A percentile compares a stretch with the other conserved stretches of the same genome.
phyloP scores from a whole-genome alignment of 2,329 filamentous ascomycete species.

The Chrysoporthe deuterocubensis region DNA sequence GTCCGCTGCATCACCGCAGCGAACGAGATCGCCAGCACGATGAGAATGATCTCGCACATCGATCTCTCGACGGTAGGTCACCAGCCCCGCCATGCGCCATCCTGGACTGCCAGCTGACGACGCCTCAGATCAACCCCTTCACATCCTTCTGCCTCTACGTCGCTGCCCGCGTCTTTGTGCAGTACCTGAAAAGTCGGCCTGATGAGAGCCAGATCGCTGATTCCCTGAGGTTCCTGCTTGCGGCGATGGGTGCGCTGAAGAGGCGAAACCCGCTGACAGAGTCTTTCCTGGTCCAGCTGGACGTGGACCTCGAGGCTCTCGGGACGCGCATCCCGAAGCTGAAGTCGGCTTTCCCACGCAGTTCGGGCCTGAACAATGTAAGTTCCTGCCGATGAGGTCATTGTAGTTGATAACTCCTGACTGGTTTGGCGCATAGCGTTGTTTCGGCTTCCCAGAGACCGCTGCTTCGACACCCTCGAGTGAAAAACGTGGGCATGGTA shows the following conservation, averaged over 20 bases:
- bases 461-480: conserved; percentile 16
- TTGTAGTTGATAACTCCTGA: background rate
- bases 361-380: conserved; percentile 51
- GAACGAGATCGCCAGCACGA: conserved; percentile 90
- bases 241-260: conserved; percentile 89
- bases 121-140: conserved; percentile 84
- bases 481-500: conserved; percentile 37
- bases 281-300: conserved; percentile 90
- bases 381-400: conserved; percentile 35
- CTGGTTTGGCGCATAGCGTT: conserved; percentile 5
- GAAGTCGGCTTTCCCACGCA: conserved; percentile 58
- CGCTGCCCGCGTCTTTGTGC: conserved; percentile 91
- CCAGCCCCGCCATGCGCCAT: background rate
- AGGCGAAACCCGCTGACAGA: conserved; percentile 88
- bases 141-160: conserved; percentile 96
- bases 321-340: conserved; percentile 64
- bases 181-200: conserved; percentile 93
- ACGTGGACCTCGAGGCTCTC: conserved; percentile 84
- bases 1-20: conserved; percentile 91
- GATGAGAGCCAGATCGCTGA: conserved; percentile 79
- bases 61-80: conserved; percentile 76
- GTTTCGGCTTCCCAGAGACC: background rate
- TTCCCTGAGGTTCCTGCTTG: conserved; percentile 86
- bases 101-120: background rate
- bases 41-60: conserved; percentile 91